Conservation (phyloP, 306 rosid genomes). For the Cucumis cinereus region DNA sequence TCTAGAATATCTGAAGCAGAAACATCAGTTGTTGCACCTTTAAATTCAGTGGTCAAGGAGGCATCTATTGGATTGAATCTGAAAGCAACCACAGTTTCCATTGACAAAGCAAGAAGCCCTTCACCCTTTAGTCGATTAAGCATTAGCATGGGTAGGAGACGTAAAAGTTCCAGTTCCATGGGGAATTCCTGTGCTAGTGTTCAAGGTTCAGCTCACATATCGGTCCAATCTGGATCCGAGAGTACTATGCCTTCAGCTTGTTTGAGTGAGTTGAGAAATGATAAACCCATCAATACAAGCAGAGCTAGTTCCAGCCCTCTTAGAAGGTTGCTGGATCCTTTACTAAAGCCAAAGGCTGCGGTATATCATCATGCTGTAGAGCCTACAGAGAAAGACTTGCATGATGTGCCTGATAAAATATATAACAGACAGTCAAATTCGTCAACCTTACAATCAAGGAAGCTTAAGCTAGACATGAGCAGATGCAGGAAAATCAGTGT, state of each 20-base stretch:
- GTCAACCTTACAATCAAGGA: constrained; percentile 26
- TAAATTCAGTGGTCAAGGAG: constrained; percentile 25
- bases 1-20: constrained; percentile 31
- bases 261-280: constrained; percentile 34
- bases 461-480: constrained; percentile 34
- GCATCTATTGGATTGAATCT: constrained; percentile 24
- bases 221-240: constrained; percentile 27
- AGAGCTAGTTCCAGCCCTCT: constrained; percentile 78
- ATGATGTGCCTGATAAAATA: constrained; percentile 28
- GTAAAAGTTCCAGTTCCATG: constrained; percentile 42
- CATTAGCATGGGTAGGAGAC: constrained; percentile 37
- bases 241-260: constrained; percentile 24
- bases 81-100: constrained; percentile 22
- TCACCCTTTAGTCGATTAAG: constrained; percentile 68
- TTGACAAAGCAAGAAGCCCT: constrained; percentile 60
- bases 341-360: constrained; percentile 57
- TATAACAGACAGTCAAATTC: constrained; percentile 18
- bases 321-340: constrained; percentile 76
- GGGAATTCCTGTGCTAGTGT: constrained; percentile 34
- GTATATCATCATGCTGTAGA: constrained; percentile 28
- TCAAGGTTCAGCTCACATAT: constrained; percentile 22
- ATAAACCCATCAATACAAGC: constrained; percentile 30
- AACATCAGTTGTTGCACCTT: constrained; percentile 15
- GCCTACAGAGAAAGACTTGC: constrained; percentile 30
- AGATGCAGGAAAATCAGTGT: constrained; percentile 36